These are phyloP conservation scores for Colletotrichum horii DNA, from an alignment of 2,329 filamentous ascomycete species.

Conservation along the genomic window DNA sequence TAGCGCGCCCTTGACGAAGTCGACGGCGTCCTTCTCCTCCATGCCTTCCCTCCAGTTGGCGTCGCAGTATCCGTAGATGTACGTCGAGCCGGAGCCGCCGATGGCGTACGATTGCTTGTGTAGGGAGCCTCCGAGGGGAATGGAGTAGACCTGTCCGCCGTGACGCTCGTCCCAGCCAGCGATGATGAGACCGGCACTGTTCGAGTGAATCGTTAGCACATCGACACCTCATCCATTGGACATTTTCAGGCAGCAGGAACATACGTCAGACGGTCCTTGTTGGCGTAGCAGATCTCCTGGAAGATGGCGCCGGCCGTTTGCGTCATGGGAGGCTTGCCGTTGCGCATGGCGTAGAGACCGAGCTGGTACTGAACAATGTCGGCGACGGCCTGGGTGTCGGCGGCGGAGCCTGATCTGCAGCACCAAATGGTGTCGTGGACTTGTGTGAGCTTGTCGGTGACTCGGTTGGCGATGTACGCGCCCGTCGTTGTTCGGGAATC, in stretches of 20 bases:
- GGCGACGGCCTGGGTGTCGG: constrained; percentile 96
- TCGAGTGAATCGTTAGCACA: background rate
- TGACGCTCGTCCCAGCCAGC: constrained; percentile 97
- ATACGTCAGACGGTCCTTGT: constrained; percentile 92
- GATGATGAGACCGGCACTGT: constrained; percentile 89
- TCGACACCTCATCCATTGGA: background rate
- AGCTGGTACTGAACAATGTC: constrained; percentile 98
- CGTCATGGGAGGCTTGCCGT: constrained; percentile 89
- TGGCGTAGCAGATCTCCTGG: constrained; percentile 96
- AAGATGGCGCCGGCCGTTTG: constrained; percentile 95
- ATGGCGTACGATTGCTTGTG: constrained; percentile 98
- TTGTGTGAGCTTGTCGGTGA: constrained; percentile 98
- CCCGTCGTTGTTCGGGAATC: constrained; percentile 98
- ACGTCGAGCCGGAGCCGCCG: constrained; percentile 94
- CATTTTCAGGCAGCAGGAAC: constrained; percentile 30
- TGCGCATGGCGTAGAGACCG: constrained; percentile 87
- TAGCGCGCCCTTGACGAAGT: constrained; percentile 91
- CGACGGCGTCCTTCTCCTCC: constrained; percentile 87
- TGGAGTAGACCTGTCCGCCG: constrained; percentile 96
- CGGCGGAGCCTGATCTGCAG: constrained; percentile 95
- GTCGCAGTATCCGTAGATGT: constrained; percentile 99
- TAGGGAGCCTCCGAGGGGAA: constrained; percentile 92
- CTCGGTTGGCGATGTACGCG: constrained; percentile 97
- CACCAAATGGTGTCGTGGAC: constrained; percentile 99
- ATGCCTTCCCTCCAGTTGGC: constrained; percentile 95